Percentiles rank a stretch among this genome's conserved stretches.
Evolutionary conservation across 257 asterid species (phyloP).

Genomic region (Nicotiana sylvestris): DNA sequence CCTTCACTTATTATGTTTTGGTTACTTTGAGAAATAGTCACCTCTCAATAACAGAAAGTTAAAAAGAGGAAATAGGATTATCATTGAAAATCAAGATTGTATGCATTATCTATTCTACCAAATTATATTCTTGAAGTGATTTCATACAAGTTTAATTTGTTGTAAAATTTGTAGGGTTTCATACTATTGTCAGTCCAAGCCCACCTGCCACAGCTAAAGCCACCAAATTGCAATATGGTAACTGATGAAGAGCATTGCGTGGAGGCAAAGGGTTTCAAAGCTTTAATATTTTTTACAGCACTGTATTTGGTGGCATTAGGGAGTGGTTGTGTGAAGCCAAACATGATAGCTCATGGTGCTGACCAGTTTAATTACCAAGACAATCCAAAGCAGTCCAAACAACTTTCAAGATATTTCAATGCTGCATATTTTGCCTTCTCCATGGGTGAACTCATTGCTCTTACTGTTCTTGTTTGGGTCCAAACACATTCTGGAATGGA

Average conservation of each 20-base stretch:
- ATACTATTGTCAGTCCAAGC: conserved; percentile 88
- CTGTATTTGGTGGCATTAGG: conserved; percentile 88
- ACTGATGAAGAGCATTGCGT: conserved; percentile 27
- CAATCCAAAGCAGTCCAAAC: conserved; percentile 42
- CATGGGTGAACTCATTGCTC: conserved; percentile 71
- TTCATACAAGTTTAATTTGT: too few species aligned
- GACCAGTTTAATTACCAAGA: conserved; percentile 59
- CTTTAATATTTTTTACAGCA: conserved; percentile 66
- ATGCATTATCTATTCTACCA: too few species aligned
- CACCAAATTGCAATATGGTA: conserved; percentile 61
- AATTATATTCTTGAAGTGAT: too few species aligned
- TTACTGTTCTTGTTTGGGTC: conserved; percentile 74
- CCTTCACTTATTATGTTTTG: too few species aligned
- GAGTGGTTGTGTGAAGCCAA: conserved; percentile 95
- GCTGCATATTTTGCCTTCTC: conserved; percentile 94
- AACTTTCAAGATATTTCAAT: conserved; percentile 77
- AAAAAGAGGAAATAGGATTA: too few species aligned
- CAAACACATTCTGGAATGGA: conserved; percentile 99
- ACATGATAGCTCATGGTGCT: conserved; percentile 93
- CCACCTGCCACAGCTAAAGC: conserved; percentile 81
- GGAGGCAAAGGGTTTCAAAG: conserved; percentile 68
- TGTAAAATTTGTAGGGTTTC: conserved; percentile 50
- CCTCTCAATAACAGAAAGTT: too few species aligned
- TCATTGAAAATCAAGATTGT: too few species aligned
- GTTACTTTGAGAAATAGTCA: too few species aligned